A percentile compares a stretch with the other conserved stretches of the same genome.
phyloP scores from a whole-genome alignment of 257 asterid genomes.

The Parsonsia alboflavescens region DNA sequence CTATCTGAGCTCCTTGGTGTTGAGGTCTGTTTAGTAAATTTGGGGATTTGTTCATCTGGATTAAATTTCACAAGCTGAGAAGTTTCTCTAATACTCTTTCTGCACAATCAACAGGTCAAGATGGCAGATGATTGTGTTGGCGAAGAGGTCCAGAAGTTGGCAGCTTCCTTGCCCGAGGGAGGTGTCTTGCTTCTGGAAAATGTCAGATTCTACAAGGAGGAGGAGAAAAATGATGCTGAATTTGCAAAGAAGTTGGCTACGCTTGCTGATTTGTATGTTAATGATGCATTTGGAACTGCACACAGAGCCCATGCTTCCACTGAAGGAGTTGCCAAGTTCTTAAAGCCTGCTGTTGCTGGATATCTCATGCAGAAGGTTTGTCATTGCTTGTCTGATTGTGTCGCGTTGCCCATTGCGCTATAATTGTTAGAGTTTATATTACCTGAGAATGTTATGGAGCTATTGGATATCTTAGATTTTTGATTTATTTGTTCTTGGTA shows the following conservation, averaged over 20 bases:
- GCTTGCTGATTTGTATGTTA: constrained; percentile 52
- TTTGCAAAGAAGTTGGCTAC: constrained; percentile 54
- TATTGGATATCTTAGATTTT: background rate
- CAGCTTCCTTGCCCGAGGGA: constrained; percentile 61
- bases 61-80: background rate
- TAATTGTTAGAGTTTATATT: background rate
- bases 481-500: background rate
- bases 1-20: constrained; percentile 71
- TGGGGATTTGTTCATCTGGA: background rate
- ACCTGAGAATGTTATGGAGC: background rate
- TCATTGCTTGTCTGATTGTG: background rate
- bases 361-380: constrained; percentile 50
- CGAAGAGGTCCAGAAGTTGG: constrained; percentile 70
- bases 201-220: constrained; percentile 57
- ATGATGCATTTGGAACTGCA: constrained; percentile 90
- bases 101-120: constrained; percentile 46
- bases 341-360: constrained; percentile 53
- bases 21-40: constrained; percentile 37
- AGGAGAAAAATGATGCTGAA: constrained; percentile 54
- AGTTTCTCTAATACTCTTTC: background rate
- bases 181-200: constrained; percentile 80
- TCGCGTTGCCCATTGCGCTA: background rate
- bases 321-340: constrained; percentile 47
- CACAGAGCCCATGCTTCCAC: constrained; percentile 62
- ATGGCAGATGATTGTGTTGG: constrained; percentile 82